A percentile compares a stretch with the other conserved stretches of the same genome.
These are phyloP conservation scores for Aspergillus steynii DNA, from an alignment of 495 filamentous ascomycete species.

Conservation along the genomic window DNA sequence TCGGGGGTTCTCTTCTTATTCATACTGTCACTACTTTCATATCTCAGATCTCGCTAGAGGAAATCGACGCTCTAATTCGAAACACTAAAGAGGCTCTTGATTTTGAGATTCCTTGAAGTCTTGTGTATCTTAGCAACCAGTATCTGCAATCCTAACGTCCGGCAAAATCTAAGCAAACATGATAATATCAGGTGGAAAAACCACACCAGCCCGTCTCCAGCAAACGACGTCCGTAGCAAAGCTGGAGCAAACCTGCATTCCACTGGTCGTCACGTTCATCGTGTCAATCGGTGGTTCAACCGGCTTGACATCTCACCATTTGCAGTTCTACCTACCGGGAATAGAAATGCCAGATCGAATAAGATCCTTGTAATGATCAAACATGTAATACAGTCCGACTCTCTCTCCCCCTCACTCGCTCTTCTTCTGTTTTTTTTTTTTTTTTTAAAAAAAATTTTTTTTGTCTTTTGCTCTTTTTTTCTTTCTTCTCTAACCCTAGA, in stretches of 20 bases:
- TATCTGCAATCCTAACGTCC: not conserved
- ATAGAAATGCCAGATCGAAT: not conserved
- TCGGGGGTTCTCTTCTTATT: not conserved
- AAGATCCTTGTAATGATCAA: not conserved
- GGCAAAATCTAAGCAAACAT: conserved; percentile 1
- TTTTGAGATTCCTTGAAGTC: not conserved
- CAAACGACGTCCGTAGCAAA: not conserved
- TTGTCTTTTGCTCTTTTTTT: not conserved
- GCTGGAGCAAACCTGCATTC: not conserved
- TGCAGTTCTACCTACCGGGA: conserved; percentile 8
- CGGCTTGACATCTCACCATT: too few species aligned
- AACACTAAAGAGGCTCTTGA: not conserved
- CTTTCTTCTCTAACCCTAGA: not conserved
- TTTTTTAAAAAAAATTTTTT: not conserved
- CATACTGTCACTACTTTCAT: not conserved
- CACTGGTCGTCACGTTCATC: not conserved
- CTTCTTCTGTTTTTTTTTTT: not conserved
- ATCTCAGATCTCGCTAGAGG: too few species aligned
- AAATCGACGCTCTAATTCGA: not conserved
- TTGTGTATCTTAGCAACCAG: conserved; percentile 1
- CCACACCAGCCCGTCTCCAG: not conserved
- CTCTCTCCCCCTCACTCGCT: not conserved
- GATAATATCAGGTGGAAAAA: not conserved
- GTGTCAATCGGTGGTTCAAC: not conserved
- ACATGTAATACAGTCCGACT: not conserved